Conservation (phyloP, 192 early-diverging fungal genomes). For the Podila epigama region DNA sequence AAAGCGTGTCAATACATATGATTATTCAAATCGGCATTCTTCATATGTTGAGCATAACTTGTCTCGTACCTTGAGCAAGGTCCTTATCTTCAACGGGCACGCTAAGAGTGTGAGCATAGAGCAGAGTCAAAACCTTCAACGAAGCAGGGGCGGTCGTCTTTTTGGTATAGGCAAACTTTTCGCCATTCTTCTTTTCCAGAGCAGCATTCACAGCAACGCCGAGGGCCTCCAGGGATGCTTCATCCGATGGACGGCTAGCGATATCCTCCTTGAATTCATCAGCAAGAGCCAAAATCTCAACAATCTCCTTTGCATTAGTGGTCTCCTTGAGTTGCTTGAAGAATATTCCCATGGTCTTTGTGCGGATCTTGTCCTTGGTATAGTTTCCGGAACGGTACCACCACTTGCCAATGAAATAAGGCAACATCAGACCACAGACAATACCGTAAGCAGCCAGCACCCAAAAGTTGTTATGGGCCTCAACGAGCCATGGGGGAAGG, state of each 20-base stretch:
- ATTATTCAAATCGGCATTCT: neutral
- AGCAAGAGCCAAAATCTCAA: slow-evolving; percentile 79
- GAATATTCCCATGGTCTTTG: slow-evolving; percentile 88
- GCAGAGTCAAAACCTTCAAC: slow-evolving; percentile 78
- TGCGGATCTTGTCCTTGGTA: slow-evolving; percentile 91
- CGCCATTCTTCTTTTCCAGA: slow-evolving; percentile 63
- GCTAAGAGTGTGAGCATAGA: slow-evolving; percentile 87
- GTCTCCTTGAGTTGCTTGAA: slow-evolving; percentile 90
- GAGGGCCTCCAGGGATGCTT: slow-evolving; percentile 51
- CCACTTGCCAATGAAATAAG: slow-evolving; percentile 91
- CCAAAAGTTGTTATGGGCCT: slow-evolving; percentile 82
- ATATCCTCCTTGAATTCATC: slow-evolving; percentile 74
- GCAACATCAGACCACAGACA: slow-evolving; percentile 89
- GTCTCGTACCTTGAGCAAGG: slow-evolving; percentile 45
- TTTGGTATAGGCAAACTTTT: slow-evolving; percentile 69
- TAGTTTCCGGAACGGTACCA: slow-evolving; percentile 91
- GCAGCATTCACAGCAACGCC: slow-evolving; percentile 55
- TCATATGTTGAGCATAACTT: neutral
- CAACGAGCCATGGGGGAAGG: slow-evolving; percentile 89
- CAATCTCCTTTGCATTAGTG: slow-evolving; percentile 67
- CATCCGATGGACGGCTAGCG: slow-evolving; percentile 51
- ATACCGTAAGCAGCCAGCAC: slow-evolving; percentile 87
- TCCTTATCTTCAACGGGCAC: slow-evolving; percentile 65
- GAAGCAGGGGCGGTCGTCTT: slow-evolving; percentile 58
- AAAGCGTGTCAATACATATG: too few relatives aligned